Evolutionary conservation across 2,329 filamentous ascomycete species (phyloP), one percentile per base, ranked within the genome.

Genomic region (Sphaerostilbella broomeana): DNA sequence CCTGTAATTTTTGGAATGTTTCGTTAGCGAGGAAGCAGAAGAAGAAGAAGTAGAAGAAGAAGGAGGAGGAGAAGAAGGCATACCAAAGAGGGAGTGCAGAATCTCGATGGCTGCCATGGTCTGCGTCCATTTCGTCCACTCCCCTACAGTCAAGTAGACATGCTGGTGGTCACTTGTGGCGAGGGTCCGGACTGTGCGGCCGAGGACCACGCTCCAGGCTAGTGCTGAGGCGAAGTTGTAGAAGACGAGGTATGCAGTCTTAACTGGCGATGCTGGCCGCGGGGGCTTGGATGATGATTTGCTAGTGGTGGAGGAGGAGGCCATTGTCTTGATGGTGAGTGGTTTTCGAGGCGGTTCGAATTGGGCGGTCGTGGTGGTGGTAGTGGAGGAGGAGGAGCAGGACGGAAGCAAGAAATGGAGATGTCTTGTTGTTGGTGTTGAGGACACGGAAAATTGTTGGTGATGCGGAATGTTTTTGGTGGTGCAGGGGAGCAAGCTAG

Each of bases 71-170:
- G 11, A 33, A 19, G 16, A 24, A 21, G 7, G 57, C 70, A 43
- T 66, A 89, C 89, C 86, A 22, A 85, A 62, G 1, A 85, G 60
- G 34, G 86, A 83, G 66, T 97, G 90, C 46, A 88, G 55, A 32
- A 97, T 75, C 67, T 98, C 92, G 58, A 95, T 68, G 30, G 78
- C 64, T 1, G 92, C 92, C 38, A 86, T 62, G 3, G 84, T 92
- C 71, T 98, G 92, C 40, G 85, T 89, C 75, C 78, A 80, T 54
- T 83, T 81, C 32, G 79, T 78, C 60, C 81, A 88, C 36, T 75
- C 65, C 49, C 84, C 82, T 7, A 79, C 72, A 29, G 68, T 72
- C 5, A 68, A 58, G 54, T 79, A 83, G 33, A 85, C 79, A 38
- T 72, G 67, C 12, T 66, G 64, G 38, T 78, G 73, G 7, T 77